These are phyloP conservation scores for Cladorrhinum sp. DNA, from an alignment of 2,329 filamentous ascomycete genomes.

Conservation along the genomic window DNA sequence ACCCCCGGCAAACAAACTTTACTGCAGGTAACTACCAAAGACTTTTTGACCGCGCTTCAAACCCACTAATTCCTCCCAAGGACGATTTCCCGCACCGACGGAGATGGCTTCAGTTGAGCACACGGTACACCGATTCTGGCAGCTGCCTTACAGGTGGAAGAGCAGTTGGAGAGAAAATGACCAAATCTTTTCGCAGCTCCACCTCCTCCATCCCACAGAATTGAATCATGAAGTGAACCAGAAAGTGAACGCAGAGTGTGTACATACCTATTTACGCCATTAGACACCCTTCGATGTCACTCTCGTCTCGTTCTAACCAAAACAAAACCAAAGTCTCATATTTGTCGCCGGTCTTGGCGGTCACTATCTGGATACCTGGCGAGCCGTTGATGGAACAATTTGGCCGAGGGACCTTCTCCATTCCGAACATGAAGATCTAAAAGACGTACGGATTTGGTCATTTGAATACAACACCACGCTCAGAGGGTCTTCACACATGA, in stretches of 20 bases:
- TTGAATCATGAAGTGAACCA: background rate
- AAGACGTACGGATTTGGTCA: slow-evolving; percentile 3
- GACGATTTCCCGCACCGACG: too few species aligned
- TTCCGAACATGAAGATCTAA: background rate
- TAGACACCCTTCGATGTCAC: background rate
- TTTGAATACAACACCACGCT: slow-evolving; percentile 13
- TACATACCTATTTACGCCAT: too few species aligned
- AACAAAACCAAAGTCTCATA: background rate
- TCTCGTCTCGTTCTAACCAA: background rate
- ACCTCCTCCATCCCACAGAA: background rate
- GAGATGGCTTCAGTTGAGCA: background rate
- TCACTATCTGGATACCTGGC: slow-evolving; percentile 10
- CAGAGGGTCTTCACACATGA: background rate
- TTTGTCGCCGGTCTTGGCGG: slow-evolving; percentile 15
- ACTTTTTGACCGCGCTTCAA: too few species aligned
- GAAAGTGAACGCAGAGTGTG: background rate
- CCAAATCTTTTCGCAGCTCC: background rate
- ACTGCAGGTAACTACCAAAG: background rate
- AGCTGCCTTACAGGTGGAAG: background rate
- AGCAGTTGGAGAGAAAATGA: background rate
- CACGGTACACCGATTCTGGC: background rate
- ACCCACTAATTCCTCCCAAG: too few species aligned
- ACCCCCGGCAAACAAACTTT: too few species aligned
- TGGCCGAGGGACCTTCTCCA: slow-evolving; percentile 12
- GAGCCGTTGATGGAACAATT: background rate